Evolutionary conservation across 306 rosid genomes (phyloP).

Genomic region (Aeschynomene evenia): DNA sequence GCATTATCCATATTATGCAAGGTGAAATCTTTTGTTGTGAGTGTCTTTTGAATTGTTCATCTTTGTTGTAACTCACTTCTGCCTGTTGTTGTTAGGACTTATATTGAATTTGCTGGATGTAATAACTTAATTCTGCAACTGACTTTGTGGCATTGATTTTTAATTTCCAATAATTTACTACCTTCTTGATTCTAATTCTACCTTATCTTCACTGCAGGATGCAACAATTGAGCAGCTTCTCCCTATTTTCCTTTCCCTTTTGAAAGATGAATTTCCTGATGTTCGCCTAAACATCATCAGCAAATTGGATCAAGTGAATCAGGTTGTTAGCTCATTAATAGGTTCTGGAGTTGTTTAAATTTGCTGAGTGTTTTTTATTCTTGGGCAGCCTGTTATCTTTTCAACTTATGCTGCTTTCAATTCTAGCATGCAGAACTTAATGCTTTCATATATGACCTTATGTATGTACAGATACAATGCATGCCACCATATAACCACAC

Average conservation of each 20-base stretch:
- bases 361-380: not conserved
- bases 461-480: not conserved
- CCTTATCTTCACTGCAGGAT: constrained; percentile 61
- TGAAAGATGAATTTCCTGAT: constrained; percentile 98
- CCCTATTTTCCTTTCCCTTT: constrained; percentile 93
- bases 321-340: constrained; percentile 49
- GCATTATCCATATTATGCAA: constrained; percentile 7
- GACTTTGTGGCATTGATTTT: not conserved
- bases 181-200: constrained; percentile 24
- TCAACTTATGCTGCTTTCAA: not conserved
- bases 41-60: not conserved
- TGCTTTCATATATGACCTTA: constrained; percentile 17
- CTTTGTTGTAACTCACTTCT: not conserved
- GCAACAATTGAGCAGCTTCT: constrained; percentile 98
- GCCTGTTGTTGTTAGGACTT: constrained; percentile 6
- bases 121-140: constrained; percentile 6
- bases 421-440: not conserved
- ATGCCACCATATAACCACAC: not conserved
- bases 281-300: constrained; percentile 96
- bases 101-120: not conserved
- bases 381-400: constrained; percentile 9
- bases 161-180: not conserved
- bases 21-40: constrained; percentile 10
- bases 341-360: constrained; percentile 18
- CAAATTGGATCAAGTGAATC: constrained; percentile 99